Conservation (phyloP, 2,329 filamentous ascomycete species). For the Fusarium foetens region DNA sequence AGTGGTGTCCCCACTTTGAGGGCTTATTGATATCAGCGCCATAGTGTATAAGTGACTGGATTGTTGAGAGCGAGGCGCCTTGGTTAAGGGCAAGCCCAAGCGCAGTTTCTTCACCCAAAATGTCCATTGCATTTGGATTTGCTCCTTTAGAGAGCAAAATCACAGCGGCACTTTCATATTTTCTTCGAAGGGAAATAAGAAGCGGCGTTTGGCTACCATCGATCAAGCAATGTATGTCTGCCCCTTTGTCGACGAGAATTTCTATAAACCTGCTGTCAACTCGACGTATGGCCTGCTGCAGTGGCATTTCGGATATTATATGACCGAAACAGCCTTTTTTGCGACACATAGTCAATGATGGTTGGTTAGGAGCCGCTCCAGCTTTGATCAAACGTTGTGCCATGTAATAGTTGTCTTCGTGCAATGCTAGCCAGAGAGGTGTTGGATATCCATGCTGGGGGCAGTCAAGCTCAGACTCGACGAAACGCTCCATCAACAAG, state of each 20-base stretch:
- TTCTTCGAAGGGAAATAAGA: rapidly evolving
- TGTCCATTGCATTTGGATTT: constrained; percentile 18
- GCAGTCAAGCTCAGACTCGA: rapidly evolving
- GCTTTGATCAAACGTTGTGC: neutral
- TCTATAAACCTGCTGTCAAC: rapidly evolving
- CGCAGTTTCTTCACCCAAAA: rapidly evolving
- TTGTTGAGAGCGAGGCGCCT: rapidly evolving
- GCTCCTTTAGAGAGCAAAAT: neutral
- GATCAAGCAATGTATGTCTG: rapidly evolving
- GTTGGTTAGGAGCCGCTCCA: neutral
- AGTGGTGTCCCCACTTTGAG: rapidly evolving
- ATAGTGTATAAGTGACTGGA: rapidly evolving
- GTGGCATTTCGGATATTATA: neutral
- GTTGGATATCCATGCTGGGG: neutral
- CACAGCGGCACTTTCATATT: rapidly evolving
- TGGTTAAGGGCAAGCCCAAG: rapidly evolving
- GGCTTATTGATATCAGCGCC: rapidly evolving
- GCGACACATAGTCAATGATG: neutral
- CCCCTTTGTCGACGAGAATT: neutral
- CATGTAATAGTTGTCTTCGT: rapidly evolving
- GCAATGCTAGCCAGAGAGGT: neutral
- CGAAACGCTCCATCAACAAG: neutral
- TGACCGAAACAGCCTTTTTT: rapidly evolving
- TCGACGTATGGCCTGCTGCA: neutral
- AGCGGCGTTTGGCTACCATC: rapidly evolving